A percentile compares a stretch with the other conserved stretches of the same genome.
Evolutionary conservation across 148 eudicot species (phyloP).

Genomic region (Silene uniflora): DNA sequence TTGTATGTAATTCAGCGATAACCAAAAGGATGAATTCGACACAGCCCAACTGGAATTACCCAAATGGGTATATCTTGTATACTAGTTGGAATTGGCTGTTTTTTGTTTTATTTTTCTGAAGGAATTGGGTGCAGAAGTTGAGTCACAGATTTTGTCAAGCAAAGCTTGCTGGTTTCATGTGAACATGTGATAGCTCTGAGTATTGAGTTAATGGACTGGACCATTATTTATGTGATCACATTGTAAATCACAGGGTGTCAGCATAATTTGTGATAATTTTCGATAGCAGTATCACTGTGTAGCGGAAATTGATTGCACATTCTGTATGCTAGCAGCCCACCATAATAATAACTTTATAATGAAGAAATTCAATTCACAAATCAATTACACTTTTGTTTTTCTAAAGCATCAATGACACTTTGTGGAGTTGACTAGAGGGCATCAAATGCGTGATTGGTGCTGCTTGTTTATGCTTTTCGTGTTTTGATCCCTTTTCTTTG

Average conservation of each 20-base stretch:
- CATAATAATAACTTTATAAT: background rate
- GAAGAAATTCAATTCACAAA: background rate
- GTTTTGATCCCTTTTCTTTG: background rate
- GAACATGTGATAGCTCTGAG: background rate
- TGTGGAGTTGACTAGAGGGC: background rate
- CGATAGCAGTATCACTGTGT: background rate
- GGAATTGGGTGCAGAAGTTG: background rate
- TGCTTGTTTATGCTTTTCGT: constrained; percentile 1
- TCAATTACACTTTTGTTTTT: background rate
- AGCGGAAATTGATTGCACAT: background rate
- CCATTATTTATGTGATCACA: background rate
- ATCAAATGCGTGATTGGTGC: constrained; percentile 7
- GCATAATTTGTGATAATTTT: background rate
- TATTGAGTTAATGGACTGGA: background rate
- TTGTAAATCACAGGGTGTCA: background rate
- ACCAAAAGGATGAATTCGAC: background rate
- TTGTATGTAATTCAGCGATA: background rate
- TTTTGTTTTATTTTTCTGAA: too few species aligned
- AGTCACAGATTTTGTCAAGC: background rate
- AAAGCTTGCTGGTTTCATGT: constrained; percentile 12
- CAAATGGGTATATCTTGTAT: too few species aligned
- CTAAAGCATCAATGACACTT: background rate
- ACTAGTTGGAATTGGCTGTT: too few species aligned
- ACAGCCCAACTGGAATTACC: too few species aligned
- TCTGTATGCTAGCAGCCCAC: background rate